Evolutionary conservation across 306 rosid species (phyloP).

Genomic region (Gastrolobium bilobum): DNA sequence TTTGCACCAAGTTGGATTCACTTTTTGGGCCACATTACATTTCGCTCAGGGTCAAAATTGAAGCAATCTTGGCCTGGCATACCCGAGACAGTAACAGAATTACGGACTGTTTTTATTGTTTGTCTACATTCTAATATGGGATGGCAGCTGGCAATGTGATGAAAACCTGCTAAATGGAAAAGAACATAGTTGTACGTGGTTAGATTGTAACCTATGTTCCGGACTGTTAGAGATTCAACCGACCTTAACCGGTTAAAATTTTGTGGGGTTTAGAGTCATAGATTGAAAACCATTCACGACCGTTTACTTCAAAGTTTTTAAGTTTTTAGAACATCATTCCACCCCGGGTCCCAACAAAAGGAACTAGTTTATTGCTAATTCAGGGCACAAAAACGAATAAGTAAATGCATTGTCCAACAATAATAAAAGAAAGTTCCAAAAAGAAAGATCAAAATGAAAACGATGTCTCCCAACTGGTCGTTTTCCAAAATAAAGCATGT

Average conservation of each 20-base stretch:
- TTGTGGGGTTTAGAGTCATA: conserved; percentile 18
- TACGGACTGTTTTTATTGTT: too few relatives aligned
- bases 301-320: conserved; percentile 13
- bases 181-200: background rate
- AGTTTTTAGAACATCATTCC: background rate
- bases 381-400: conserved; percentile 41
- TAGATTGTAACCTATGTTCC: background rate
- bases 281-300: background rate
- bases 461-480: conserved; percentile 44
- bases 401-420: conserved; percentile 37
- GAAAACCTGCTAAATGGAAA: conserved; percentile 6
- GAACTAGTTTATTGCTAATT: conserved; percentile 49
- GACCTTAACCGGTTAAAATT: background rate
- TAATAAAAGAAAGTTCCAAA: conserved; percentile 50
- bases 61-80: too few relatives aligned
- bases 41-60: too few relatives aligned
- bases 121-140: conserved; percentile 1
- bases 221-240: conserved; percentile 17
- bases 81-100: too few relatives aligned
- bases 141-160: conserved; percentile 29
- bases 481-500: conserved; percentile 46
- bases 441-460: conserved; percentile 54
- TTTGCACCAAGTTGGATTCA: too few relatives aligned
- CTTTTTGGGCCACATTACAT: too few relatives aligned
- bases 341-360: conserved; percentile 19